Conservation (phyloP, 805 yeast genomes). For the Candida silvicultrix region DNA sequence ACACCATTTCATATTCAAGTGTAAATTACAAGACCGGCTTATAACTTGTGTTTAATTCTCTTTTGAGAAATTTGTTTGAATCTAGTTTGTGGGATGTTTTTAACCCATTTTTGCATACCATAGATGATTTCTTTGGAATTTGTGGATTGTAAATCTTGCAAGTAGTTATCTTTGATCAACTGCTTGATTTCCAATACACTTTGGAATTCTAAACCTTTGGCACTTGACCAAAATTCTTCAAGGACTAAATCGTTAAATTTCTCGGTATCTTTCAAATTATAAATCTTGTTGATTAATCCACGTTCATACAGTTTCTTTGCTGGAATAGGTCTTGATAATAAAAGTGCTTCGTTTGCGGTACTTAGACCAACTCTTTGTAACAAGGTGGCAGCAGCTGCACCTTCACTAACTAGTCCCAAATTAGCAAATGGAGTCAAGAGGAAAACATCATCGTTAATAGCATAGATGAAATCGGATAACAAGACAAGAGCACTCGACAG, state of each 20-base stretch:
- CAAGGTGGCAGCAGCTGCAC: slow-evolving; percentile 65
- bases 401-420: slow-evolving; percentile 80
- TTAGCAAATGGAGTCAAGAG: slow-evolving; percentile 74
- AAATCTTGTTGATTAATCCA: slow-evolving; percentile 61
- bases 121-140: slow-evolving; percentile 60
- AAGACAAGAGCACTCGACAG: slow-evolving; percentile 67
- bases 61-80: slow-evolving; percentile 50
- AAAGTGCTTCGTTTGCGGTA: slow-evolving; percentile 64
- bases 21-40: slow-evolving; percentile 5
- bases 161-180: slow-evolving; percentile 26
- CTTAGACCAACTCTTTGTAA: slow-evolving; percentile 68
- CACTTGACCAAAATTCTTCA: slow-evolving; percentile 30
- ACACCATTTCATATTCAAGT: neutral
- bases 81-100: slow-evolving; percentile 67
- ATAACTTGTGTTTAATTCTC: slow-evolving; percentile 57
- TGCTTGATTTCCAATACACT: slow-evolving; percentile 39
- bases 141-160: slow-evolving; percentile 35
- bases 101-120: slow-evolving; percentile 66
- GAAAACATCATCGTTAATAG: slow-evolving; percentile 49
- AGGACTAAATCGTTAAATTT: slow-evolving; percentile 40
- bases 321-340: slow-evolving; percentile 58
- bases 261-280: slow-evolving; percentile 34
- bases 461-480: slow-evolving; percentile 72
- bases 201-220: slow-evolving; percentile 31
- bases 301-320: slow-evolving; percentile 49